Evolutionary conservation across 2,329 filamentous ascomycete genomes (phyloP).

Genomic region (Penicillium sp.): DNA sequence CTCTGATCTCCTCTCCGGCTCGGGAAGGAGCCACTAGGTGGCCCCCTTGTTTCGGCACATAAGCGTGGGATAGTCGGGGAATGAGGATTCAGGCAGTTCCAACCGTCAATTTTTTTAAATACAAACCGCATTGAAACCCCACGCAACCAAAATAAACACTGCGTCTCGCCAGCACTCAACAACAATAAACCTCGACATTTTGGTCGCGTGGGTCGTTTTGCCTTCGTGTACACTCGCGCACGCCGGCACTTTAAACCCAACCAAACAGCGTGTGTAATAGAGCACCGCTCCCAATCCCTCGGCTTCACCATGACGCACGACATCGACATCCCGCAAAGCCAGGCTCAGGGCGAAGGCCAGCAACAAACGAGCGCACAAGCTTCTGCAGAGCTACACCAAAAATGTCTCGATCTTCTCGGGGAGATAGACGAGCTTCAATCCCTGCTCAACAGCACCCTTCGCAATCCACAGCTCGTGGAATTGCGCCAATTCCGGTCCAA

Average conservation of each 20-base stretch:
- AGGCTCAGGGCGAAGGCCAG: neutral
- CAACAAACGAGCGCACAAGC: constrained; percentile 24
- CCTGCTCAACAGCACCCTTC: constrained; percentile 44
- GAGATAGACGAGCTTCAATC: constrained; percentile 52
- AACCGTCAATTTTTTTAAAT: too few species aligned
- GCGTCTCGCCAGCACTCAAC: too few species aligned
- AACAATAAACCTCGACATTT: too few species aligned
- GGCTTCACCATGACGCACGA: constrained; percentile 8
- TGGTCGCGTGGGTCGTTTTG: too few species aligned
- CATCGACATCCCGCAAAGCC: neutral
- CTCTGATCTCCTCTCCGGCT: too few species aligned
- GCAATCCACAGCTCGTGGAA: constrained; percentile 54
- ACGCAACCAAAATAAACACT: neutral
- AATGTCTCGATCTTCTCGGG: constrained; percentile 47
- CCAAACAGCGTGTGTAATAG: neutral
- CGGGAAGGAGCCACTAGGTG: too few species aligned
- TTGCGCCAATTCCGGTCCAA: constrained; percentile 54
- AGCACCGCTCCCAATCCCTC: neutral
- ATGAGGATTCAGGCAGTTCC: too few species aligned
- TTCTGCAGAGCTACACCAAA: constrained; percentile 37
- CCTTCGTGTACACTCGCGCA: neutral
- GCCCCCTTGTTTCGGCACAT: too few species aligned
- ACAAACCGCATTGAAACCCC: too few species aligned
- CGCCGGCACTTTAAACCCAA: neutral
- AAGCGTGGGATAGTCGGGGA: too few species aligned